phyloP scores from a whole-genome alignment of 768 basidiomycete species.

The Lactifluus echinatus region DNA sequence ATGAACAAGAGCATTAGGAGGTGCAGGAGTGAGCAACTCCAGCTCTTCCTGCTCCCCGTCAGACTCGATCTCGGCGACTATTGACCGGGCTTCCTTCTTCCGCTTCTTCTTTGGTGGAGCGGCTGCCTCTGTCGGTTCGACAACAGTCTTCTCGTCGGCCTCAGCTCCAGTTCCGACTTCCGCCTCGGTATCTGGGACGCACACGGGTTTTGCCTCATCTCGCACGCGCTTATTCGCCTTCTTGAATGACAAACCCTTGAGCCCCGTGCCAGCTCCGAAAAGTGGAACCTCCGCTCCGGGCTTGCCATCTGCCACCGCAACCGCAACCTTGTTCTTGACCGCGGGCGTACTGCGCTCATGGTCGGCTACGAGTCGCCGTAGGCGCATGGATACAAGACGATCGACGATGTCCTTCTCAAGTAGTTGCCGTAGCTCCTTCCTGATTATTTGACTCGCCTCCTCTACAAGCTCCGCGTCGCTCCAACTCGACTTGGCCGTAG shows the following conservation, averaged over 20 bases:
- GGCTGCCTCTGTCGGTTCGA: slow-evolving; percentile 30
- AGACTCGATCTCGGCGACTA: slow-evolving; percentile 42
- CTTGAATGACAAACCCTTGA: slow-evolving; percentile 40
- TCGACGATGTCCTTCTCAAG: slow-evolving; percentile 62
- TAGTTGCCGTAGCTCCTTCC: slow-evolving; percentile 44
- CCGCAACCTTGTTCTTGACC: slow-evolving; percentile 24
- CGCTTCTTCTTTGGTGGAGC: slow-evolving; percentile 51
- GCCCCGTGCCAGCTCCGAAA: slow-evolving; percentile 36
- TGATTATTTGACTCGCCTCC: slow-evolving; percentile 45
- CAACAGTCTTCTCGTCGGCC: slow-evolving; percentile 23
- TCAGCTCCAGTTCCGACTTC: slow-evolving; percentile 26
- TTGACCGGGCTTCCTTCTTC: slow-evolving; percentile 40
- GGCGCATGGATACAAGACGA: slow-evolving; percentile 44
- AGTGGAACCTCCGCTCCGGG: slow-evolving; percentile 28
- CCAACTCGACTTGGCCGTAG: slow-evolving; percentile 37
- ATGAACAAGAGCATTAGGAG: slow-evolving; percentile 19
- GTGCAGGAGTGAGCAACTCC: slow-evolving; percentile 18
- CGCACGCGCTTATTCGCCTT: slow-evolving; percentile 34
- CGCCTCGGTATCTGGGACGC: slow-evolving; percentile 22
- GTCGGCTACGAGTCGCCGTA: slow-evolving; percentile 45
- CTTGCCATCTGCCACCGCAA: slow-evolving; percentile 11
- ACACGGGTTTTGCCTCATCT: slow-evolving; percentile 27
- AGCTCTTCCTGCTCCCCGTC: slow-evolving; percentile 45
- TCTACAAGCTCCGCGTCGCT: slow-evolving; percentile 44
- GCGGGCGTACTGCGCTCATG: slow-evolving; percentile 36